Conservation (phyloP, 1,284 basidiomycete genomes). For the Trichosporon sp. region DNA sequence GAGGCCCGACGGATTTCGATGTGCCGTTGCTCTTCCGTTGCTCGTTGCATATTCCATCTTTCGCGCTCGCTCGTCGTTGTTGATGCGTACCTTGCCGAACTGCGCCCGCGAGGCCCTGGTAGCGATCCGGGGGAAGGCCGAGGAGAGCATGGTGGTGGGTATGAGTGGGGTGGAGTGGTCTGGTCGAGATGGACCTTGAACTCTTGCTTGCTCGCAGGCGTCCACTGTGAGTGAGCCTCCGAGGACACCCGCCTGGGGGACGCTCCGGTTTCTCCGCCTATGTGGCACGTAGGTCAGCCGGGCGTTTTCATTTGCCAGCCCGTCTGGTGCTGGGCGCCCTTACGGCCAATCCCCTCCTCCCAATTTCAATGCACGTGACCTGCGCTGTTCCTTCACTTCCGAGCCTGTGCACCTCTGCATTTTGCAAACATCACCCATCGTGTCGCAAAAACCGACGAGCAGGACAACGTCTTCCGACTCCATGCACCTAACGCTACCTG, state of each 20-base stretch:
- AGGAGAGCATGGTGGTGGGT: slow-evolving; percentile 47
- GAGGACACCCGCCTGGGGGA: slow-evolving; percentile 14
- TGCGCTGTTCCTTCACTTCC: not conserved
- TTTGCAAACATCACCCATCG: no score
- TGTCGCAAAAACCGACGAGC: no score
- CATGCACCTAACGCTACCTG: no score
- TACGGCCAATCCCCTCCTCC: not conserved
- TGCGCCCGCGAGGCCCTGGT: slow-evolving; percentile 37
- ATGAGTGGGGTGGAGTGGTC: slow-evolving; percentile 23
- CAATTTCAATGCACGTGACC: slow-evolving; percentile 15
- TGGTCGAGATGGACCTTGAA: slow-evolving; percentile 27
- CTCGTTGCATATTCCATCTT: not conserved
- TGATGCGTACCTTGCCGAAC: slow-evolving; percentile 33
- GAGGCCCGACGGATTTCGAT: slow-evolving; percentile 18
- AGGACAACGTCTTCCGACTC: no score
- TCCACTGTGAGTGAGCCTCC: slow-evolving; percentile 14
- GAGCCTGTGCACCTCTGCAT: not conserved
- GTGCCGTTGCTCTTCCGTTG: not conserved
- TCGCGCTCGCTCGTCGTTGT: slow-evolving; percentile 11
- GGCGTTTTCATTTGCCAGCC: slow-evolving; percentile 8
- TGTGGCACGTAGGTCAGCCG: slow-evolving; percentile 13
- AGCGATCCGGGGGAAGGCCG: slow-evolving; percentile 50
- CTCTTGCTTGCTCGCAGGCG: slow-evolving; percentile 15
- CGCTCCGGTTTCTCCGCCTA: slow-evolving; percentile 13
- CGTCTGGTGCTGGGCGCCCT: not conserved